Base-by-base conservation (phyloP, 2,329 filamentous ascomycete species). In the Penicillium sp. region DNA sequence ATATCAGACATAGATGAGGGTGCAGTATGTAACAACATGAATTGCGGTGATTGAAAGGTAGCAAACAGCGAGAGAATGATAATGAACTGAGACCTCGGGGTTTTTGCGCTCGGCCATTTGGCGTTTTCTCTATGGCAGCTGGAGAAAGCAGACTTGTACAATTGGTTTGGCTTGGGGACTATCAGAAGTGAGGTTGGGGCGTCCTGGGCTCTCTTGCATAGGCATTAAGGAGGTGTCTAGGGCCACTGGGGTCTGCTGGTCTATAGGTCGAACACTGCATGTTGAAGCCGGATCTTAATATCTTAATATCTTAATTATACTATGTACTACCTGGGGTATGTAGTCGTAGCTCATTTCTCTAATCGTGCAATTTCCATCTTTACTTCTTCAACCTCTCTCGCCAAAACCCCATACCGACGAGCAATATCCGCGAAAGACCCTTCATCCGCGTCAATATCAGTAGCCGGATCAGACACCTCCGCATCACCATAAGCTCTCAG, bases 331-430 rank as follows among this genome's bases (percentile, higher is more conserved):
- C 11, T 31, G 4, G 5, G 8, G 7, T 21, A 38, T 16, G 11
- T 21, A 53, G n/a, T 10, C n/a, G 10, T 25, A 33, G 9, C 21
- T 58, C 55, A 65, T 44, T 59, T 57, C 11, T 57, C 62, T 19
- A 65, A 45, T 21, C 59, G 56, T 9, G 62, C 64, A 49, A 66
- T 66, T 40, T 76, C 73, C 60, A 62, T 68, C 56, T 65, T 68
- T 8, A 76, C 69, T 5, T 59, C 59, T 46, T 77, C 75, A 7
- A 76, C 68, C 53, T 78, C 75, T 52, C 64, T 67, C 1, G 71
- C 68, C 46, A 78, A 62, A 19, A 64, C 57, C 5, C 70, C 72
- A 66, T 77, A 78, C 40, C 70, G 69, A 44, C 66, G 70, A 29
- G 75, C 72, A 54, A 78, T 72, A 53, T 73, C 72, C 31, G 58